These are phyloP conservation scores for Amniculicola lignicola DNA, from an alignment of 495 filamentous ascomycete genomes.

Conservation along the genomic window DNA sequence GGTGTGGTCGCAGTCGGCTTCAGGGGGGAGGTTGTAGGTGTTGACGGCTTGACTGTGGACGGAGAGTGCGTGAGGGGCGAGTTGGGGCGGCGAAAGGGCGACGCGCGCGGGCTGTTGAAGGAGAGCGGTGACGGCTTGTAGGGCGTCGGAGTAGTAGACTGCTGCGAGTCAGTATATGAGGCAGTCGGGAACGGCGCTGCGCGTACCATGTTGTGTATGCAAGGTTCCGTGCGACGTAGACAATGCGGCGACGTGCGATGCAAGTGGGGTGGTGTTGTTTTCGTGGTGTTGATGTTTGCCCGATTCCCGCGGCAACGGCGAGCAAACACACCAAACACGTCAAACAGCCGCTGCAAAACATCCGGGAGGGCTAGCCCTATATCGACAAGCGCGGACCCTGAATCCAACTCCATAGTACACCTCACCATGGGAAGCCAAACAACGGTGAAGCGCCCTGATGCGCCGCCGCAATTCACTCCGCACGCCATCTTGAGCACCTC, in stretches of 20 bases:
- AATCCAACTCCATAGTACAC: neutral
- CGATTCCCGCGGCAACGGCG: constrained; percentile 21
- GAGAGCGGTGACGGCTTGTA: constrained; percentile 39
- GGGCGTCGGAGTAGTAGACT: constrained; percentile 32
- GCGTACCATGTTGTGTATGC: constrained; percentile 8
- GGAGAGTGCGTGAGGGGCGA: constrained; percentile 33
- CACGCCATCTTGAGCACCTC: no score
- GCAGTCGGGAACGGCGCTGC: neutral
- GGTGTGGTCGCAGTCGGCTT: constrained; percentile 44
- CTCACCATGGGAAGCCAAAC: no score
- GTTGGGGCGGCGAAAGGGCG: constrained; percentile 38
- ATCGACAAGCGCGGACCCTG: constrained; percentile 13
- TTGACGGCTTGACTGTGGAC: constrained; percentile 33
- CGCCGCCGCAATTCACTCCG: no score
- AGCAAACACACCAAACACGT: no score
- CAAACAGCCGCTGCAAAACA: neutral
- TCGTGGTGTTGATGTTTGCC: constrained; percentile 24
- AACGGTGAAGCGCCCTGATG: no score
- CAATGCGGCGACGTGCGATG: neutral
- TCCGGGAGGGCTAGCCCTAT: constrained; percentile 5
- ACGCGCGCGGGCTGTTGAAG: constrained; percentile 41
- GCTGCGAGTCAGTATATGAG: neutral
- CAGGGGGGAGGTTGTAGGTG: constrained; percentile 33
- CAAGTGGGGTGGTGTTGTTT: no score
- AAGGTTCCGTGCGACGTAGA: neutral